Conservation (phyloP, 306 rosid genomes). For the Sicyos baderoa region DNA sequence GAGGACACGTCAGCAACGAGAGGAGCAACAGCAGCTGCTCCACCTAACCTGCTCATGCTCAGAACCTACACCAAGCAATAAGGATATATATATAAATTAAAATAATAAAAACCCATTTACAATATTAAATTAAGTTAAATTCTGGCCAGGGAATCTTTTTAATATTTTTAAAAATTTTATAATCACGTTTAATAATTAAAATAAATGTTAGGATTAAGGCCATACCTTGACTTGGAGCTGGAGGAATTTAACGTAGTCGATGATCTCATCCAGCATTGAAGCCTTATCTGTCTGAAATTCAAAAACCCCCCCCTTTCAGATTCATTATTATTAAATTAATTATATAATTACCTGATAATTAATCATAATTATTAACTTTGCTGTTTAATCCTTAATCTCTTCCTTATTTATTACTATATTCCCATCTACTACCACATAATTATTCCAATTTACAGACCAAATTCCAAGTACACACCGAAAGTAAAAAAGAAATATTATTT, state of each 20-base stretch:
- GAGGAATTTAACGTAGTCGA: slow-evolving; percentile 88
- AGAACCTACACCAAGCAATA: slow-evolving; percentile 48
- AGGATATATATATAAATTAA: background rate
- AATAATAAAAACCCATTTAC: background rate
- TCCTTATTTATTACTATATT: background rate
- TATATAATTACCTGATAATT: background rate
- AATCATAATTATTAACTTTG: background rate
- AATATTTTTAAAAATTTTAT: background rate
- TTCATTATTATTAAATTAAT: background rate
- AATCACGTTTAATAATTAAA: background rate
- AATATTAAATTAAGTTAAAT: background rate
- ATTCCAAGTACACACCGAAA: background rate
- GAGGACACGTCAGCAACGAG: slow-evolving; percentile 70
- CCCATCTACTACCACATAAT: background rate
- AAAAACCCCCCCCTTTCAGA: slow-evolving; percentile 15
- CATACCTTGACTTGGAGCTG: slow-evolving; percentile 96
- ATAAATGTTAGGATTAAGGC: background rate
- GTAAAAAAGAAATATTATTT: background rate
- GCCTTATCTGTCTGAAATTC: slow-evolving; percentile 94
- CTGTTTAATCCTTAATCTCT: background rate
- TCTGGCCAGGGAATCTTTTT: background rate
- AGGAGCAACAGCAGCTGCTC: slow-evolving; percentile 89
- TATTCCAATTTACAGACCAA: background rate
- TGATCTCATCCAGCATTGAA: slow-evolving; percentile 98
- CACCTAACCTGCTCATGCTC: slow-evolving; percentile 99